Evolutionary conservation across 257 asterid species (phyloP).

Genomic region (Solanum appendiculatum): DNA sequence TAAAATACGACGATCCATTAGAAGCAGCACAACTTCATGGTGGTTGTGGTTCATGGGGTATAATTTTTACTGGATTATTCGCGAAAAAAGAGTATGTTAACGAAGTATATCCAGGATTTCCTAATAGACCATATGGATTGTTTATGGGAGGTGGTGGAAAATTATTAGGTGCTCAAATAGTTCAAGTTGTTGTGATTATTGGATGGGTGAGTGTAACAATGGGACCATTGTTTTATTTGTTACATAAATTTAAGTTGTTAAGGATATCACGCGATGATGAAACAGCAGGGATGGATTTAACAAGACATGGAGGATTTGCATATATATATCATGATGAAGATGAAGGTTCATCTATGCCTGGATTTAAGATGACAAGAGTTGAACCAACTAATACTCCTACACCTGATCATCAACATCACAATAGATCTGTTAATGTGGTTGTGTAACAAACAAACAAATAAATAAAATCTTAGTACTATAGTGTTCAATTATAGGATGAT

Average conservation of each 20-base stretch:
- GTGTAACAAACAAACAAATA: neutral
- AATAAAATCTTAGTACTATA: neutral
- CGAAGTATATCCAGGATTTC: slow-evolving; percentile 46
- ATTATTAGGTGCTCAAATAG: slow-evolving; percentile 57
- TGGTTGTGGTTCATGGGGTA: slow-evolving; percentile 87
- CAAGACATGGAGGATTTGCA: slow-evolving; percentile 94
- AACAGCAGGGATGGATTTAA: slow-evolving; percentile 89
- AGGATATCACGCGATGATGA: slow-evolving; percentile 77
- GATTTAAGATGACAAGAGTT: slow-evolving; percentile 38
- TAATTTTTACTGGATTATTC: slow-evolving; percentile 66
- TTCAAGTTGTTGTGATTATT: slow-evolving; percentile 60
- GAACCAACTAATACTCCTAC: slow-evolving; percentile 29
- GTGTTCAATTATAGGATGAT: neutral
- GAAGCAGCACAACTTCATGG: slow-evolving; percentile 99
- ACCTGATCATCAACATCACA: neutral
- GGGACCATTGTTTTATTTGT: slow-evolving; percentile 61
- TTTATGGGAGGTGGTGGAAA: slow-evolving; percentile 88
- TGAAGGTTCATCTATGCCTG: slow-evolving; percentile 14
- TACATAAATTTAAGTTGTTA: slow-evolving; percentile 52
- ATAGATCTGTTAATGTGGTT: neutral
- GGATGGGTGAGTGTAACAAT: slow-evolving; percentile 88
- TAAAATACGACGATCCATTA: slow-evolving; percentile 65
- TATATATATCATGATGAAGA: slow-evolving; percentile 52
- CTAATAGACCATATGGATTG: slow-evolving; percentile 65
- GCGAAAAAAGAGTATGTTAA: slow-evolving; percentile 56